Base-by-base conservation (phyloP, 148 eudicot species). In the Camellia granthamiana region DNA sequence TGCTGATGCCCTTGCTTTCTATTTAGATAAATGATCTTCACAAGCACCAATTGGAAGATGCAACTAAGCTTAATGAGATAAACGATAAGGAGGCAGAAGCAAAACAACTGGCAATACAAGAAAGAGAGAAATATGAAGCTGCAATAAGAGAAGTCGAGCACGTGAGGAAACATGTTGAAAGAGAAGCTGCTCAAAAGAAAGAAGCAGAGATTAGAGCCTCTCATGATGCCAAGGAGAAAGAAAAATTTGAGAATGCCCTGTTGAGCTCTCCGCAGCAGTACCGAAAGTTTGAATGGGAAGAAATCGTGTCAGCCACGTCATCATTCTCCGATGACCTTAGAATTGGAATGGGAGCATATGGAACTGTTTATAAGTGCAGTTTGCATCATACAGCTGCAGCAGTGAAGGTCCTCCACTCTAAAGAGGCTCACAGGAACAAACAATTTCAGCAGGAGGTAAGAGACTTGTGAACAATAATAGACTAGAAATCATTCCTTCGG, bases 321-420 rank as follows among this genome's bases (percentile, higher is more conserved):
- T 89, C 90, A 5, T 91, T 94, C 62, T 84, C 84, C 44, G 86
- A 89, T 0, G 44, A 89, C 59, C 90, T 90, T 70, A 90, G 81
- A 72, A 87, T 92, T 56, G 97, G 98, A 81, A 90, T 85, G 86
- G 98, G 98, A 59, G 87, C 92, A n/a, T 87, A 87, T 84, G 98
- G 98, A 77, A 84, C 91, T 55, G 95, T 94, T n/a, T 94, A 94
- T 51, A 94, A 91, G 84, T 89, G 94, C 80, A 87, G 84, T 86
- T 88, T 92, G 73, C 95, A 88, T 81, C 93, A 94, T 72, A 91
- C 95, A n/a, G 83, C 89, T 16, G 95, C 91, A 56, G 98, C 97
- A 41, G 87, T 89, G 52, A 94, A 94, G 82, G 91, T 94, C 55
- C 93, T 94, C 74, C 91, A 90, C 79, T 85, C 94, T 60, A 78